Base-by-base conservation (phyloP, 164 flowering plant species). In the Protea cynaroides region DNA sequence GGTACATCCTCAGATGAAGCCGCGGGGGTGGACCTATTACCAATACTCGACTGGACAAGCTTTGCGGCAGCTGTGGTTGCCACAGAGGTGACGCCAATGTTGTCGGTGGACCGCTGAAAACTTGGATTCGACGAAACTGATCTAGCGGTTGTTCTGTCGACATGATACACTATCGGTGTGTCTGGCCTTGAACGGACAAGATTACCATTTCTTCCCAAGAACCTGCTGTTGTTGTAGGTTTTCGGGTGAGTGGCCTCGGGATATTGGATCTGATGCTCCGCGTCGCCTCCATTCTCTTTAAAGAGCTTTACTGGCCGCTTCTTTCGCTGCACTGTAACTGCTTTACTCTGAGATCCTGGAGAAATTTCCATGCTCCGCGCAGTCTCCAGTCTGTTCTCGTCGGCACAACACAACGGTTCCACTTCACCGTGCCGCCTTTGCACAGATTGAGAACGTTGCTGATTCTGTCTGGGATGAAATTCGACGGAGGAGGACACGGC, bases 61-160 rank as follows among this genome's bases (percentile, higher is more conserved):
- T 71, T 74, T 25, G 67, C 65, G 54, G 78, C 75, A 58, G 67
- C 72, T 3, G 75, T 67, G 52, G 60, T 64, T n/a, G 62, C 52
- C 18, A 56, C 60, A 34, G 54, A 58, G 19, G 58, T 25, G 25
- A 50, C 18, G 17, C 19, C 18, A 11, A 47, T 21, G 7, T 23
- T n/a, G n/a, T n/a, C 25, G 50, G 21, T 55, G 23, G 61, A 21
- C 34, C 40, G 58, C 17, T 50, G 63, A 40, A 23, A 59, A 18
- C 50, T 34, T 50, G 34, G 69, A 49, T 40, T 61, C 10, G 61
- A 34, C 36, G 37, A 44, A 12, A 55, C 25, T 19, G 68, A 22
- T 49, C 61, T 67, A 24, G 68, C 49, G 25, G 34, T 37, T 44
- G 52, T 4, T 15, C 55, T 34, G 21, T 63, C 46, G 7, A n/a